Conservation (phyloP, 495 filamentous ascomycete genomes). For the Penicillium desertorum region DNA sequence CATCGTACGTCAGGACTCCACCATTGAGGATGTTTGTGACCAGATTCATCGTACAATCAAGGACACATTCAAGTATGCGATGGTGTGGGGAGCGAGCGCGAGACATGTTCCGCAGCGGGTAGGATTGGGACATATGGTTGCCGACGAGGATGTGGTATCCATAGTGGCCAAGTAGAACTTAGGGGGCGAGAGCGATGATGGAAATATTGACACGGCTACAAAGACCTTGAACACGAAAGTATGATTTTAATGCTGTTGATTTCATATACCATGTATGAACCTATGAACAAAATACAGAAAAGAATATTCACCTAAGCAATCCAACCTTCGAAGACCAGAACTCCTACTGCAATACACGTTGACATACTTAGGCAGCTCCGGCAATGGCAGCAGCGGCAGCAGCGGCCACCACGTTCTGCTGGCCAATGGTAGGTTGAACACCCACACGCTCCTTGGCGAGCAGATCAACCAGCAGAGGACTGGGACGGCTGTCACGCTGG, state of each 20-base stretch:
- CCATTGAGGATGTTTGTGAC: constrained; percentile 97
- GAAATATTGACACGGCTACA: constrained; percentile 13
- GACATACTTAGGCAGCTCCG: constrained; percentile 30
- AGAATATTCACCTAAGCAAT: constrained; percentile 14
- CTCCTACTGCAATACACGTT: constrained; percentile 11
- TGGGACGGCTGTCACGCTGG: constrained; percentile 74
- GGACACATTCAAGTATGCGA: constrained; percentile 97
- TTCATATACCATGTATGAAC: constrained; percentile 18
- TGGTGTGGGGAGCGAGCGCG: constrained; percentile 97
- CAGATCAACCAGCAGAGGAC: constrained; percentile 83
- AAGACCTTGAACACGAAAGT: constrained; percentile 6
- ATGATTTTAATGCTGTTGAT: constrained; percentile 12
- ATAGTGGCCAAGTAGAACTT: constrained; percentile 62
- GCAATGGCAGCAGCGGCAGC: constrained; percentile 43
- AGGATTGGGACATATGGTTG: constrained; percentile 79
- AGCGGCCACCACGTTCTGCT: constrained; percentile 51
- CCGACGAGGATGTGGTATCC: constrained; percentile 96
- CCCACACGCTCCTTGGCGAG: constrained; percentile 91
- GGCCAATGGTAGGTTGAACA: constrained; percentile 66
- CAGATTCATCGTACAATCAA: constrained; percentile 91
- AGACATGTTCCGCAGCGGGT: constrained; percentile 93
- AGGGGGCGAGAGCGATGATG: constrained; percentile 11
- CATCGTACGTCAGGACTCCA: constrained; percentile 83
- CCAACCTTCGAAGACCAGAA: constrained; percentile 18
- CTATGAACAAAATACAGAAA: constrained; percentile 20